Base-by-base conservation (phyloP, 176 grass and related monocot species). In the Hyparrhenia diplandra region DNA sequence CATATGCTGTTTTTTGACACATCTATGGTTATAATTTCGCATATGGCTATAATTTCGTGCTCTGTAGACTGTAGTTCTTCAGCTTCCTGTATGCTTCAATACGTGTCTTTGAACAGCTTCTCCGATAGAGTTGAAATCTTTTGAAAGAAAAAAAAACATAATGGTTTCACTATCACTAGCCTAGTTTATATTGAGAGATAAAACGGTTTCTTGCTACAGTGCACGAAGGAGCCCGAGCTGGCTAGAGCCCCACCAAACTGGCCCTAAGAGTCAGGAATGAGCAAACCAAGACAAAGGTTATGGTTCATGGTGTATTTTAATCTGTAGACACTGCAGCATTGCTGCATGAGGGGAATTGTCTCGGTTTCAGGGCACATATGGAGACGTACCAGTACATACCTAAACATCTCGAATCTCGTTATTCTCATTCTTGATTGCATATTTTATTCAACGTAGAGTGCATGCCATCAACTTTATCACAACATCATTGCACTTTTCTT, bases 291-390 rank as follows among this genome's bases (percentile, higher is more conserved):
- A 55, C 64, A 80, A 67, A 51, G 11, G 47, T 29, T 39, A 58
- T 34, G 9, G 51, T 81, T 64, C 42, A 7, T 69, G 69, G 13
- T 69, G 77, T 59, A 72, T 76, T 85, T 79, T 85, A 81, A 60
- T 69, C 35, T 78, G 58, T 23, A 40, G 82, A 59, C 35, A 67
- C 78, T 82, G 67, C 78, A 47, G 28, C 57, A 42, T 69, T 64
- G 77, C 55, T 25, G 55, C 55, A 58, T 58, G 25, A n/a, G 25
- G 70, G 72, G 82, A 81, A 47, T 76, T 82, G 77, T 82, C 72
- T 89, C n/a, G 82, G 55, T 62, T 77, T 74, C 72, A 85, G 88
- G 74, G 74, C 67, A 39, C 78, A 67, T 61, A 10, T 73, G 78
- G 83, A 58, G 64, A 18, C 72, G 9, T 85, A n/a, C n/a, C n/a